phyloP scores from a whole-genome alignment of 768 basidiomycete species.

The Cyclocybe aegerita region DNA sequence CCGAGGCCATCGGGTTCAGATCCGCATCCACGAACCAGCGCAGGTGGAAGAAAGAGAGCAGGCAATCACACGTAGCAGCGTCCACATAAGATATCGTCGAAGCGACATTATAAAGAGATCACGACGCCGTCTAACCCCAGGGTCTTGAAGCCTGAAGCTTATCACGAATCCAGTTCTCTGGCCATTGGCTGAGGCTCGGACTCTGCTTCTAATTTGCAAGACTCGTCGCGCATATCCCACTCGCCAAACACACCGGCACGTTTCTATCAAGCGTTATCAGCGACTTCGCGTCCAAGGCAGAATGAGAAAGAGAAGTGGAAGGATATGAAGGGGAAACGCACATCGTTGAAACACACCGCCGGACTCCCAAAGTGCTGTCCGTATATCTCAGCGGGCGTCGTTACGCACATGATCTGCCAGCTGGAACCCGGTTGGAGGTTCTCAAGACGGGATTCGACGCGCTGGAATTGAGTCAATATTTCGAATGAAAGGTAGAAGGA shows the following conservation, averaged over 20 bases:
- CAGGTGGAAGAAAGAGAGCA: too few relatives aligned
- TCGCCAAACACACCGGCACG: conserved; percentile 4
- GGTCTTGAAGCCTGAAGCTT: too few relatives aligned
- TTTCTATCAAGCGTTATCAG: neutral
- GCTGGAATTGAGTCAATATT: conserved; percentile 8
- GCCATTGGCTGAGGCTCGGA: neutral
- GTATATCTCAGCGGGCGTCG: conserved; percentile 26
- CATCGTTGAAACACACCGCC: conserved; percentile 19
- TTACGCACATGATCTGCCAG: conserved; percentile 32
- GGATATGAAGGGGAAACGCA: neutral
- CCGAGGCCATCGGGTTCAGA: too few relatives aligned
- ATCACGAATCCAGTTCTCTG: neutral
- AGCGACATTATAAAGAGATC: too few relatives aligned
- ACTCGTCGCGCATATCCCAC: conserved; percentile 8
- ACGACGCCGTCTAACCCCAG: too few relatives aligned
- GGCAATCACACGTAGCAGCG: too few relatives aligned
- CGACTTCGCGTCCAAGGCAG: neutral
- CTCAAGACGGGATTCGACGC: conserved; percentile 22
- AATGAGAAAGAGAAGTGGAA: neutral
- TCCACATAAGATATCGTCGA: too few relatives aligned
- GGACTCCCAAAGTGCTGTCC: conserved; percentile 23
- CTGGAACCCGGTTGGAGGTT: conserved; percentile 23
- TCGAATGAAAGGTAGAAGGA: neutral
- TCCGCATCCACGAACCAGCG: too few relatives aligned
- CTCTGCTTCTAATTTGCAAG: neutral